These are phyloP conservation scores for Xylaria sp. DNA, from an alignment of 2,329 filamentous ascomycete genomes.

Conservation along the genomic window DNA sequence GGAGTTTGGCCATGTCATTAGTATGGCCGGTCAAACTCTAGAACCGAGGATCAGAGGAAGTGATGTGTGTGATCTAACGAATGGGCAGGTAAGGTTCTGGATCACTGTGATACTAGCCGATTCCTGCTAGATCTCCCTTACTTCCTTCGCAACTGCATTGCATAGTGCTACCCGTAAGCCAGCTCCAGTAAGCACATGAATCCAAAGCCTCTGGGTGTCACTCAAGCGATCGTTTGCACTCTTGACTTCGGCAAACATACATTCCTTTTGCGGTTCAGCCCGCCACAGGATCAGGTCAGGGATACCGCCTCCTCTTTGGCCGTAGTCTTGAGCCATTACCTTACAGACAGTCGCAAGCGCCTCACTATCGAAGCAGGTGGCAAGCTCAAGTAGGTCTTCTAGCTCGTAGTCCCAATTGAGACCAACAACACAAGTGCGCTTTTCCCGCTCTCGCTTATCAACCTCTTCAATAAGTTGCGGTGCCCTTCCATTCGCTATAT, in stretches of 20 bases:
- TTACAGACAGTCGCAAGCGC: slow-evolving; percentile 86
- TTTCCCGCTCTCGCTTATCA: slow-evolving; percentile 70
- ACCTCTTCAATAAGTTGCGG: slow-evolving; percentile 69
- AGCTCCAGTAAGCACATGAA: slow-evolving; percentile 86
- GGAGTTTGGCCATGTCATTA: neutral
- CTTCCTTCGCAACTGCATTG: slow-evolving; percentile 63
- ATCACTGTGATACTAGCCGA: neutral
- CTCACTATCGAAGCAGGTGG: slow-evolving; percentile 76
- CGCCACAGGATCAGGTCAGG: slow-evolving; percentile 94
- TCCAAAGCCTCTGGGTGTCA: slow-evolving; percentile 96
- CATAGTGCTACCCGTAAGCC: slow-evolving; percentile 86
- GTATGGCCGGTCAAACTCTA: neutral
- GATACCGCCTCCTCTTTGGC: slow-evolving; percentile 81
- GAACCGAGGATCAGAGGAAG: neutral
- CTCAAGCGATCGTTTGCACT: slow-evolving; percentile 90
- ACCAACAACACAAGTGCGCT: slow-evolving; percentile 84
- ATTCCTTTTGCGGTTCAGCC: slow-evolving; percentile 52
- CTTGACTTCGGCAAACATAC: slow-evolving; percentile 82
- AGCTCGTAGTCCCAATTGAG: slow-evolving; percentile 88
- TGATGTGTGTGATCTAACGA: neutral
- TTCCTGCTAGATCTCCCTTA: slow-evolving; percentile 45
- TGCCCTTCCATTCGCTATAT: slow-evolving; percentile 84
- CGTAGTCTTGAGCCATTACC: slow-evolving; percentile 95
- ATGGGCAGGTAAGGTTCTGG: neutral
- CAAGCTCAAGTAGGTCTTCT: slow-evolving; percentile 79